Evolutionary conservation across 306 rosid genomes (phyloP).

Genomic region (Lathyrus sativus): DNA sequence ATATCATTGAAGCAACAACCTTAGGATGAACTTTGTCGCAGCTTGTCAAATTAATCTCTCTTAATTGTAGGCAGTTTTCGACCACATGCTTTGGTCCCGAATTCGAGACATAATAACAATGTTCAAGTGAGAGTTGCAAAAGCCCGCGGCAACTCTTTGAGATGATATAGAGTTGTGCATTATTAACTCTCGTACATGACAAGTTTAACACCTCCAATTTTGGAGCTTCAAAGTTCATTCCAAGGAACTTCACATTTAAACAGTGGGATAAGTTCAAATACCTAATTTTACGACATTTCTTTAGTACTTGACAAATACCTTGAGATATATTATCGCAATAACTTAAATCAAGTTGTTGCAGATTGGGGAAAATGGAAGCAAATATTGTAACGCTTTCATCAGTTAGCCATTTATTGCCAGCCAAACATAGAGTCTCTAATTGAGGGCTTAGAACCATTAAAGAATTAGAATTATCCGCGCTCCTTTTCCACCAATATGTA

Average conservation of each 20-base stretch:
- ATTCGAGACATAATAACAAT: neutral
- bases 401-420: no score
- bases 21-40: slow-evolving; percentile 38
- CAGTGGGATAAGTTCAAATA: no score
- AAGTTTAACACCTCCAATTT: neutral
- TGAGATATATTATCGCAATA: no score
- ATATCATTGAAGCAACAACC: slow-evolving; percentile 23
- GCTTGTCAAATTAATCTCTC: slow-evolving; percentile 56
- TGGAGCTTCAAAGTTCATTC: neutral
- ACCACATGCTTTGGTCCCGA: neutral
- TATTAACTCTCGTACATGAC: neutral
- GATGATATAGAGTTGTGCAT: neutral
- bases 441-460: no score
- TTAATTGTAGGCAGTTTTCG: slow-evolving; percentile 32
- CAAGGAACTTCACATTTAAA: neutral
- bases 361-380: no score
- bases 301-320: no score
- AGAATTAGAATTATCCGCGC: no score
- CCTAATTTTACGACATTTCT: no score
- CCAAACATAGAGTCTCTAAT: no score
- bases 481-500: no score
- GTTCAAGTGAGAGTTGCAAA: neutral
- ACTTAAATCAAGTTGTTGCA: no score
- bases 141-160: neutral
- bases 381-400: no score